phyloP scores from a whole-genome alignment of 257 asterid genomes.

The Schizonepeta tenuifolia region DNA sequence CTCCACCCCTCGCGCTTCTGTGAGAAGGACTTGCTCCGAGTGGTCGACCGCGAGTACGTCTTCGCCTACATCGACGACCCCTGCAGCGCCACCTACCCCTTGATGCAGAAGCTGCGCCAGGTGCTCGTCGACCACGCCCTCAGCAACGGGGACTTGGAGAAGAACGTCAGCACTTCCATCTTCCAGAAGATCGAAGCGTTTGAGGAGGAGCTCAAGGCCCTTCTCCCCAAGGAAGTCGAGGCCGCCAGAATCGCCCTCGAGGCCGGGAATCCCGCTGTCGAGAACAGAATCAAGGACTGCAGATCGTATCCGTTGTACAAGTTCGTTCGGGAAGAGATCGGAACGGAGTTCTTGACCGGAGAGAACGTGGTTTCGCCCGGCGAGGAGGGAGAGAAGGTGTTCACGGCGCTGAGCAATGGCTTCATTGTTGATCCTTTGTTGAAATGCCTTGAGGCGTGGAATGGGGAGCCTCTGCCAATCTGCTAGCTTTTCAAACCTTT shows the following conservation, averaged over 20 bases:
- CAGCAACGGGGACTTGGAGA: constrained; percentile 43
- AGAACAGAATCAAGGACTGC: constrained; percentile 57
- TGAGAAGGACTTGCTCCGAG: constrained; percentile 56
- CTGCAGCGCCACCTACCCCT: constrained; percentile 51
- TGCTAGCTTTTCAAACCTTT: constrained; percentile 30
- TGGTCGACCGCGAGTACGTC: constrained; percentile 58
- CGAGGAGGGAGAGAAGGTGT: constrained; percentile 60
- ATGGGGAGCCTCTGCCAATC: constrained; percentile 60
- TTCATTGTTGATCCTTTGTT: constrained; percentile 58
- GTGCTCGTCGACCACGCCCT: constrained; percentile 59
- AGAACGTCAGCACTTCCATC: constrained; percentile 40
- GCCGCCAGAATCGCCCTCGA: constrained; percentile 49
- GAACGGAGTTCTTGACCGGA: constrained; percentile 50
- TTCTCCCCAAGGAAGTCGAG: constrained; percentile 59
- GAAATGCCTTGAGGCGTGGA: constrained; percentile 61
- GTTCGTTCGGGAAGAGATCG: constrained; percentile 51
- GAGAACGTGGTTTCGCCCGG: constrained; percentile 56
- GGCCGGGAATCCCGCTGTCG: constrained; percentile 44
- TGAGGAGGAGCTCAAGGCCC: constrained; percentile 52
- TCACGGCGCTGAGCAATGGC: constrained; percentile 52
- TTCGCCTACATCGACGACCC: constrained; percentile 57
- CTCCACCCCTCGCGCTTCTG: constrained; percentile 62
- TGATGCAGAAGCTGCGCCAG: constrained; percentile 62
- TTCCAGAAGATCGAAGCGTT: constrained; percentile 56
- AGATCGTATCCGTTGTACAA: constrained; percentile 56